Conservation (phyloP, 1,284 basidiomycete species). For the Ceratobasidium sp. region DNA sequence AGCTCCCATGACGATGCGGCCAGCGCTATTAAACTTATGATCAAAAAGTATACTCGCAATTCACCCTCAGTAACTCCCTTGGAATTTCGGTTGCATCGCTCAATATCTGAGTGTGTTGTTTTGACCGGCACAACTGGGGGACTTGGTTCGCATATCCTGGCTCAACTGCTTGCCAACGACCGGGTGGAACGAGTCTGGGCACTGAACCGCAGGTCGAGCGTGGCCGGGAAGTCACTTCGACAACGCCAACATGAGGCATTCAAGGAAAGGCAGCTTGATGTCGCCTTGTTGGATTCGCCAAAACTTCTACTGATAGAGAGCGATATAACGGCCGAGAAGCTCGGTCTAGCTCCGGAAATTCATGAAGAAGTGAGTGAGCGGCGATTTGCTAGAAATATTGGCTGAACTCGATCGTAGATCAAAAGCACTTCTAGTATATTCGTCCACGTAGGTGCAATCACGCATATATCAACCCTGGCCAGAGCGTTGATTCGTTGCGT, state of each 20-base stretch:
- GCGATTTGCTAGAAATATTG: too few species aligned
- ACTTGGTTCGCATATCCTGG: constrained; percentile 56
- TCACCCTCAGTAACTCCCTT: neutral
- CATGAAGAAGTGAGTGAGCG: constrained; percentile 54
- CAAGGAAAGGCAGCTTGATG: constrained; percentile 37
- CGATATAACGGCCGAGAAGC: constrained; percentile 50
- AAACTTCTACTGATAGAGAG: constrained; percentile 52
- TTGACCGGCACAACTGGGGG: constrained; percentile 59
- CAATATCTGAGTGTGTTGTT: constrained; percentile 52
- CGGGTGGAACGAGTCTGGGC: constrained; percentile 45
- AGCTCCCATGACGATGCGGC: neutral
- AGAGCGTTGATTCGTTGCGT: constrained; percentile 49
- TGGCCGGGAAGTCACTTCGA: neutral
- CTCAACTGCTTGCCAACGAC: constrained; percentile 50
- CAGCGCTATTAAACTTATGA: neutral
- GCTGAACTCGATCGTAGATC: neutral
- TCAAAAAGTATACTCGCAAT: neutral
- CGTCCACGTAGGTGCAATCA: constrained; percentile 53
- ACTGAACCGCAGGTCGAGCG: constrained; percentile 35
- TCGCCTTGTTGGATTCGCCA: constrained; percentile 5
- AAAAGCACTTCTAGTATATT: constrained; percentile 56
- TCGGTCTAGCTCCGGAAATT: constrained; percentile 53
- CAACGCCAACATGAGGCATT: constrained; percentile 45
- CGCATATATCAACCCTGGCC: neutral
- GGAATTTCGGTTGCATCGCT: neutral